Conservation (phyloP, 1,284 basidiomycete species). For the Marasmius sp. region DNA sequence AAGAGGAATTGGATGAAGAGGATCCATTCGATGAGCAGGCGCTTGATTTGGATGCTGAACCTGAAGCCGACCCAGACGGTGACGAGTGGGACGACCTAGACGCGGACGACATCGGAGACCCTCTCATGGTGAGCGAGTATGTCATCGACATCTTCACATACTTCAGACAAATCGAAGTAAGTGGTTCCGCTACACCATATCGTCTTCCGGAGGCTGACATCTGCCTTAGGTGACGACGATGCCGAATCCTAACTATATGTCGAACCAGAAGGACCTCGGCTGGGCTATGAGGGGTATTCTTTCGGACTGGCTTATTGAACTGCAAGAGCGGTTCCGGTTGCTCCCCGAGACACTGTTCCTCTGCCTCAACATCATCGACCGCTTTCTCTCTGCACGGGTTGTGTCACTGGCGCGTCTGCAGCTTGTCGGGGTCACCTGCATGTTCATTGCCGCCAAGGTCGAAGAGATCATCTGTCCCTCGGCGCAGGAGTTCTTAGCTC, state of each 20-base stretch:
- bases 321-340: conserved; percentile 91
- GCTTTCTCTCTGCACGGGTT: conserved; percentile 89
- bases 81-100: conserved; percentile 88
- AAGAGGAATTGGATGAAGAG: conserved; percentile 33
- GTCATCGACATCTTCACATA: conserved; percentile 94
- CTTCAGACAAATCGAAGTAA: conserved; percentile 75
- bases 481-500: conserved; percentile 84
- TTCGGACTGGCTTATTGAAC: conserved; percentile 96
- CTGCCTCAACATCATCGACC: conserved; percentile 93
- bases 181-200: conserved; percentile 12
- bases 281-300: conserved; percentile 96
- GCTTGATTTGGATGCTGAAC: conserved; percentile 40
- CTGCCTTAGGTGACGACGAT: conserved; percentile 68
- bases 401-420: conserved; percentile 94
- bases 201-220: conserved; percentile 8
- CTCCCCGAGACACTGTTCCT: conserved; percentile 97
- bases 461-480: conserved; percentile 95
- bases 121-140: conserved; percentile 96
- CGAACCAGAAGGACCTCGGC: conserved; percentile 84
- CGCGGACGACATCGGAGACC: conserved; percentile 91
- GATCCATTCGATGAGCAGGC: conserved; percentile 37
- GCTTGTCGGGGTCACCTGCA: conserved; percentile 90
- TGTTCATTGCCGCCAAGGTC: conserved; percentile 94
- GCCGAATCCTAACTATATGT: conserved; percentile 90
- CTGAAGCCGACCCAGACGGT: conserved; percentile 60